Conservation (phyloP, 2,329 filamentous ascomycete species). For the Mycosphaerella arachidis region DNA sequence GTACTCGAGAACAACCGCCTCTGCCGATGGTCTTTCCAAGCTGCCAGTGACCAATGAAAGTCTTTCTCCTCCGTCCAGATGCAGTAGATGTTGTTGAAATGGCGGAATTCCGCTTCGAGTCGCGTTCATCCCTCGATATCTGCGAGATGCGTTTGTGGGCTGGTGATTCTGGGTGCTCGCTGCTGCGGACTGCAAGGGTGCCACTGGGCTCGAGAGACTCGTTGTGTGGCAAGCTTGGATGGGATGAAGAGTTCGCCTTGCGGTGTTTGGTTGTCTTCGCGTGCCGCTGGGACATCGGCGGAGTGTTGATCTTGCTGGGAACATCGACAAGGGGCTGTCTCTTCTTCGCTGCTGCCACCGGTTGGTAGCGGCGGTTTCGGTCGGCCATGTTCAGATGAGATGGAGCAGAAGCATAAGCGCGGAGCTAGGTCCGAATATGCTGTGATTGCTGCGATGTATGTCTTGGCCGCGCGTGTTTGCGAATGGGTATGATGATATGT, state of each 20-base stretch:
- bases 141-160: conserved; percentile 53
- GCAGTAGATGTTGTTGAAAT: conserved; percentile 55
- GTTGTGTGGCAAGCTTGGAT: conserved; percentile 37
- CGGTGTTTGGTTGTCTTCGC: conserved; percentile 5
- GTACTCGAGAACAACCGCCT: conserved; percentile 82
- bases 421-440: neutral
- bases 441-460: conserved; percentile 7
- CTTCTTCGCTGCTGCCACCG: conserved; percentile 15
- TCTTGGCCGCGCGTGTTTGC: conserved; percentile 2
- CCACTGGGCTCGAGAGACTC: conserved; percentile 44
- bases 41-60: conserved; percentile 89
- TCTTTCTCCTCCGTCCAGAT: conserved; percentile 49
- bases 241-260: conserved; percentile 21
- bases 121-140: conserved; percentile 40
- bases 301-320: conserved; percentile 28
- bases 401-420: conserved; percentile 6
- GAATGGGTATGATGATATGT: conserved; percentile 9
- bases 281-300: conserved; percentile 19
- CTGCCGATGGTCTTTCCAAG: conserved; percentile 84
- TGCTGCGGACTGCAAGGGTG: conserved; percentile 39
- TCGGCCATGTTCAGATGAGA: conserved; percentile 27
- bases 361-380: conserved; percentile 21
- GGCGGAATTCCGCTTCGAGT: conserved; percentile 50
- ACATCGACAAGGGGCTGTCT: conserved; percentile 31
- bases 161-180: conserved; percentile 30